These are phyloP conservation scores for Lasiosphaeria hispida DNA, from an alignment of 495 filamentous ascomycete species.

Conservation along the genomic window DNA sequence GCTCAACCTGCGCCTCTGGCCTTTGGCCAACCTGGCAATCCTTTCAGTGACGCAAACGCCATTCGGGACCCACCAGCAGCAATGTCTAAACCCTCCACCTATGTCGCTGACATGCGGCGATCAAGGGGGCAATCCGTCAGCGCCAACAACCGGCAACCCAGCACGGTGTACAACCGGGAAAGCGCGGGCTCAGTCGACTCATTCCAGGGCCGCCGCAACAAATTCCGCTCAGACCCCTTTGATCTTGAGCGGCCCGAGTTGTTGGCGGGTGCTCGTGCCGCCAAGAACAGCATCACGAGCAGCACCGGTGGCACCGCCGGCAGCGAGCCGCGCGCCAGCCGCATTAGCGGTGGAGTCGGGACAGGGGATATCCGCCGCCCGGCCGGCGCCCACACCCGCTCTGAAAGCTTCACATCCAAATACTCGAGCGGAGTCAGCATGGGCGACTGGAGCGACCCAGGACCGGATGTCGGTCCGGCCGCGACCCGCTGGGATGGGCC, in stretches of 20 bases:
- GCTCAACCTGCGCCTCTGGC: constrained; percentile 37
- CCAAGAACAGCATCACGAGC: constrained; percentile 17
- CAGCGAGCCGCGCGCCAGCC: constrained; percentile 19
- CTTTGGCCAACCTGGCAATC: constrained; percentile 36
- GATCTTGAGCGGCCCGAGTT: constrained; percentile 59
- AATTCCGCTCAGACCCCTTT: constrained; percentile 64
- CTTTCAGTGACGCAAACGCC: constrained; percentile 45
- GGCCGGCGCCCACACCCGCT: constrained; percentile 22
- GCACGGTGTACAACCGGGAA: constrained; percentile 33
- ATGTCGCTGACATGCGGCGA: constrained; percentile 43
- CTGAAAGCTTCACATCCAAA: constrained; percentile 42
- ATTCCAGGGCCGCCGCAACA: constrained; percentile 39
- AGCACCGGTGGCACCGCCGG: constrained; percentile 22
- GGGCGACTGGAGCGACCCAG: constrained; percentile 52
- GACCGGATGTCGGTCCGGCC: constrained; percentile 48
- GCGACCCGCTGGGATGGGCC: constrained; percentile 31
- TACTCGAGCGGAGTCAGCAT: constrained; percentile 48
- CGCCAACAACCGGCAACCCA: constrained; percentile 25
- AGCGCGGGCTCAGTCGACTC: constrained; percentile 32
- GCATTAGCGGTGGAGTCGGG: constrained; percentile 3
- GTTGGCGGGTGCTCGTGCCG: constrained; percentile 25
- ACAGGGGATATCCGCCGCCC: constrained; percentile 7
- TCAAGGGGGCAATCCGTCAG: constrained; percentile 46
- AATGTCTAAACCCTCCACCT: constrained; percentile 33
- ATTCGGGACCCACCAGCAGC: constrained; percentile 21